Evolutionary conservation across 768 basidiomycete species (phyloP).

Genomic region (Suillus cothurnatus): DNA sequence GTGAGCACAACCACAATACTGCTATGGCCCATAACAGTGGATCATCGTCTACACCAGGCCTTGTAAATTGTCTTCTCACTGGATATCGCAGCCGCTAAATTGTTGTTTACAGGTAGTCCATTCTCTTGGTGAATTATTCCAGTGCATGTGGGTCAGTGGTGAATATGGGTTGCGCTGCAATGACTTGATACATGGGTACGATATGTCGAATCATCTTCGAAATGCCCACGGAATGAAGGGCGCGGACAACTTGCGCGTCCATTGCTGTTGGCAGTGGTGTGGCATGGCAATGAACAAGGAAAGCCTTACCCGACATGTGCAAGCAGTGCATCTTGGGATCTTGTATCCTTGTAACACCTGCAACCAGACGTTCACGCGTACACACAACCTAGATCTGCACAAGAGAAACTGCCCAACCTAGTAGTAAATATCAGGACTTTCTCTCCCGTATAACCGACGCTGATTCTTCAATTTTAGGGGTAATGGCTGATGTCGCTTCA

Average conservation of each 20-base stretch:
- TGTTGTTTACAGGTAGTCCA: background rate
- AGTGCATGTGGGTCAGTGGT: background rate
- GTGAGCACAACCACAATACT: background rate
- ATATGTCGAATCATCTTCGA: slow-evolving; percentile 25
- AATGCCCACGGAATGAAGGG: slow-evolving; percentile 20
- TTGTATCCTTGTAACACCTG: slow-evolving; percentile 29
- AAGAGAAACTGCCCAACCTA: slow-evolving; percentile 10
- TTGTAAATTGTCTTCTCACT: background rate
- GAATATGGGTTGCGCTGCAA: background rate
- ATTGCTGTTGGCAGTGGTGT: slow-evolving; percentile 24
- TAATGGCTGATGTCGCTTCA: background rate
- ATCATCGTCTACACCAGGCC: background rate
- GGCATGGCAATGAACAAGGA: slow-evolving; percentile 23
- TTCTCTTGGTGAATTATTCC: background rate
- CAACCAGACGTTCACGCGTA: slow-evolving; percentile 19
- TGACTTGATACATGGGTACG: background rate
- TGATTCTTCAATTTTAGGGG: background rate
- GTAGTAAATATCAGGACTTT: background rate
- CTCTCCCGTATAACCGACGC: background rate
- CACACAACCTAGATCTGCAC: slow-evolving; percentile 22
- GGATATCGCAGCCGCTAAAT: background rate
- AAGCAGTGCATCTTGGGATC: slow-evolving; percentile 24
- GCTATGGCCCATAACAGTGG: background rate
- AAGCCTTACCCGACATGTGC: slow-evolving; percentile 26
- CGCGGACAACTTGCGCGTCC: slow-evolving; percentile 14